phyloP scores from a whole-genome alignment of 257 asterid genomes.

The Fraxinus quadrangulata region DNA sequence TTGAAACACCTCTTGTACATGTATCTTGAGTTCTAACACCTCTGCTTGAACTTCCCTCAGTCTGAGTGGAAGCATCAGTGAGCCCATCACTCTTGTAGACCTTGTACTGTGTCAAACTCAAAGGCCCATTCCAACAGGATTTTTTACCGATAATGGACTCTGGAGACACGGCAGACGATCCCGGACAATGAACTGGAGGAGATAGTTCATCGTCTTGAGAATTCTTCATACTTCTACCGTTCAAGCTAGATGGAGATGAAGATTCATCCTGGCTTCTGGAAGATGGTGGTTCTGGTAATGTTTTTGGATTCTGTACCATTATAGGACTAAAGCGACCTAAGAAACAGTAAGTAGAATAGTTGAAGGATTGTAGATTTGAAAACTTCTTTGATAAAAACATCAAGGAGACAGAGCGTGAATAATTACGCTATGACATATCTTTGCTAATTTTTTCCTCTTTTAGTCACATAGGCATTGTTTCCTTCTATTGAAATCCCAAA shows the following conservation, averaged over 20 bases:
- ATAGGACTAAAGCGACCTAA: conserved; percentile 70
- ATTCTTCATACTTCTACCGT: conserved; percentile 59
- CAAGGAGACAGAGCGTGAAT: not conserved
- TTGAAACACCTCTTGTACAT: conserved; percentile 70
- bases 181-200: conserved; percentile 59
- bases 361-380: conserved; percentile 10
- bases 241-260: conserved; percentile 82
- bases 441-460: conserved; percentile 2
- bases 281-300: conserved; percentile 77
- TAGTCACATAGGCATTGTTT: not conserved
- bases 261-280: conserved; percentile 82
- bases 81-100: conserved; percentile 67
- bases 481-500: not conserved
- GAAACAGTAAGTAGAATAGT: conserved; percentile 18
- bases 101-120: conserved; percentile 76
- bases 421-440: not conserved
- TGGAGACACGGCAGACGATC: conserved; percentile 65
- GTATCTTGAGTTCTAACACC: conserved; percentile 43
- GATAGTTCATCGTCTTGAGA: conserved; percentile 73
- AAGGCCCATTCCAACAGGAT: conserved; percentile 70
- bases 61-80: conserved; percentile 95
- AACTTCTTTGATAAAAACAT: not conserved
- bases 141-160: conserved; percentile 59
- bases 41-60: conserved; percentile 60
- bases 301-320: conserved; percentile 59